A percentile compares a stretch with the other conserved stretches of the same genome.
phyloP scores from a whole-genome alignment of 176 grass and related monocot genomes.

The Eleusine indica region DNA sequence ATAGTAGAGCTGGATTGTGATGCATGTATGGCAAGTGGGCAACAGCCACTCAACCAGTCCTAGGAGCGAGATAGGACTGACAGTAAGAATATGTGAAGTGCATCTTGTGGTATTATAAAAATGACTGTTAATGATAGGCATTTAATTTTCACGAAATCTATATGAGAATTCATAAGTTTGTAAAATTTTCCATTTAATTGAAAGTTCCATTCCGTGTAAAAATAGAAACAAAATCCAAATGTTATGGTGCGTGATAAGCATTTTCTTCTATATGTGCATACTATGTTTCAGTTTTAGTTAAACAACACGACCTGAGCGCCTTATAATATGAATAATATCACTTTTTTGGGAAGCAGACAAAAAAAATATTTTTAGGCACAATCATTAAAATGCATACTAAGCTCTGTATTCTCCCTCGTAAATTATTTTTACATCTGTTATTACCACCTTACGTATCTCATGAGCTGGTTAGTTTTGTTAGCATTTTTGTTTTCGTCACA shows the following conservation, averaged over 20 bases:
- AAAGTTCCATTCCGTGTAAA: not conserved
- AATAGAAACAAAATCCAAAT: not conserved
- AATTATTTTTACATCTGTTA: not conserved
- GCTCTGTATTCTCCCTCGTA: not conserved
- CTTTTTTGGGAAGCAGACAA: not conserved
- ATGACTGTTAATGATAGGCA: not conserved
- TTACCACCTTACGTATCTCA: not conserved
- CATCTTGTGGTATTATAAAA: conserved; percentile 38
- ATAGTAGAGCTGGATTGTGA: conserved; percentile 62
- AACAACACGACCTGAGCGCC: not conserved
- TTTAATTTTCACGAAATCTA: conserved; percentile 11
- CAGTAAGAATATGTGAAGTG: conserved; percentile 56
- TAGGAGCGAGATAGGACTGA: conserved; percentile 58
- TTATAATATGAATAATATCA: conserved; percentile 7
- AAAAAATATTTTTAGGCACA: not conserved
- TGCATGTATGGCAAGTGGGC: conserved; percentile 46
- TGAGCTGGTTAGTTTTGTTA: not conserved
- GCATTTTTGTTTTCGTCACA: not conserved
- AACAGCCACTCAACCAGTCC: conserved; percentile 35
- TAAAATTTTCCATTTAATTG: not conserved
- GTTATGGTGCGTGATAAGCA: conserved; percentile 1
- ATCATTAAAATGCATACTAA: not conserved
- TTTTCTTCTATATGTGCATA: not conserved
- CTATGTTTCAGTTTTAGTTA: conserved; percentile 24
- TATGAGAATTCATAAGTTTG: not conserved